These are phyloP conservation scores for Coemansia umbellata DNA, from an alignment of 192 early-diverging fungal genomes.

Conservation along the genomic window DNA sequence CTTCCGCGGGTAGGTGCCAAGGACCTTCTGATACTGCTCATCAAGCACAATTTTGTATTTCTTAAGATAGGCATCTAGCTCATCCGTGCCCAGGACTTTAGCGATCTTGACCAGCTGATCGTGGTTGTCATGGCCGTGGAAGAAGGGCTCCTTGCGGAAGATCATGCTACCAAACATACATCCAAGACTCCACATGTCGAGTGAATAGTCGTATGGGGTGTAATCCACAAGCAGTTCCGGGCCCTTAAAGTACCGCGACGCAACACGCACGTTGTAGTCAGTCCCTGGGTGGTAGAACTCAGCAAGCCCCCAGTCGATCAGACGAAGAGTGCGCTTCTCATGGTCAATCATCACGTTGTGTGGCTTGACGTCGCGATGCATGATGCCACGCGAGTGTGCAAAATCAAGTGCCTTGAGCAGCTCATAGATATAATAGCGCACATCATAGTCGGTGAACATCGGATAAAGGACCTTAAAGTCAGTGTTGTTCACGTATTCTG, in stretches of 20 bases:
- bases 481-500: constrained; percentile 95
- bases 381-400: constrained; percentile 97
- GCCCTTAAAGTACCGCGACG: constrained; percentile 98
- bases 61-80: constrained; percentile 85
- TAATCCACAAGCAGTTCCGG: constrained; percentile 98
- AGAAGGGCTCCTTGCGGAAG: constrained; percentile 99
- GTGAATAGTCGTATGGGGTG: constrained; percentile 97
- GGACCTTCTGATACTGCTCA: constrained; percentile 85
- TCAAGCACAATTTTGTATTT: constrained; percentile 95
- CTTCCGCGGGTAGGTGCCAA: constrained; percentile 86
- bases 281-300: constrained; percentile 99
- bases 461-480: constrained; percentile 98
- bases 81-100: constrained; percentile 95
- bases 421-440: constrained; percentile 96
- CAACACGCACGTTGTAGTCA: constrained; percentile 97
- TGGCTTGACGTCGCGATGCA: constrained; percentile 99
- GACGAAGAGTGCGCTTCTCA: constrained; percentile 83
- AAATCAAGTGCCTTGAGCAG: constrained; percentile 96
- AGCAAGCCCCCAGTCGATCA: constrained; percentile 99
- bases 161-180: constrained; percentile 99
- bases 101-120: constrained; percentile 99
- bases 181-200: constrained; percentile 99
- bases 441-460: constrained; percentile 89
- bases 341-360: constrained; percentile 99
- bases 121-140: constrained; percentile 98